Base-by-base conservation (phyloP, 129 eudicot species). In the carrot (Daucus carota) region DNA sequence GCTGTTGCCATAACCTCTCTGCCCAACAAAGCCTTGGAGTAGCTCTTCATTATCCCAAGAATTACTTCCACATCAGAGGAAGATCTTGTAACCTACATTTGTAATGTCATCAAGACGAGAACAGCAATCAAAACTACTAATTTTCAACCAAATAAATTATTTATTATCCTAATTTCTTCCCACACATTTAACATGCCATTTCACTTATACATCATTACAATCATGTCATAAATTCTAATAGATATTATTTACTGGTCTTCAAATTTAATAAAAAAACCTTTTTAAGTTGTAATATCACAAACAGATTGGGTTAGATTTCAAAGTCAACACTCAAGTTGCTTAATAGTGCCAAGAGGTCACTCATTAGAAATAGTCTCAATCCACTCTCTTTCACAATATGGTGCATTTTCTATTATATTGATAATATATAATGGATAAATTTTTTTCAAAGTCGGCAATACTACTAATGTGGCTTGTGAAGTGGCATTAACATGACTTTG, bases 61-160 rank as follows among this genome's bases (percentile, higher is more conserved):
- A 86, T 86, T 54, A 91, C 85, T 83, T 94, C 99, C 86, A 91
- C 77, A 60, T 94, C 99, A 72, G 99, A 94, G 26, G 99, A 93
- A 60, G 92, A 81, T 82, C 88, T 94, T 77, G 99, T 91, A 75
- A 87, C 99, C 99, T 94, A 74, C n/a, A 26, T 75, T 63, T n/a
- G 50, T 20, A 76, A 44, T n/a, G 40, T 17, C 46, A 46, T 74
- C 67, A 48, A 31, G 3, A 40, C 16, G 32, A 20, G 33, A 38
- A 41, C 28, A 17, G 12, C n/a, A 67, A 16, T 34, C 15, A 67
- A 41, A 45, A 72, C 28, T 11, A 29, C 43, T 28, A 11, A 57
- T 14, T 46, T 70, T 70, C 73, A 62, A 20, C 70, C 18, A 20
- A 29, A 29, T 12, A 29, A 28, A 3, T 63, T 0, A 29, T 29